Base-by-base conservation (phyloP, 179 eudicot species). In the Actinidia polygama region DNA sequence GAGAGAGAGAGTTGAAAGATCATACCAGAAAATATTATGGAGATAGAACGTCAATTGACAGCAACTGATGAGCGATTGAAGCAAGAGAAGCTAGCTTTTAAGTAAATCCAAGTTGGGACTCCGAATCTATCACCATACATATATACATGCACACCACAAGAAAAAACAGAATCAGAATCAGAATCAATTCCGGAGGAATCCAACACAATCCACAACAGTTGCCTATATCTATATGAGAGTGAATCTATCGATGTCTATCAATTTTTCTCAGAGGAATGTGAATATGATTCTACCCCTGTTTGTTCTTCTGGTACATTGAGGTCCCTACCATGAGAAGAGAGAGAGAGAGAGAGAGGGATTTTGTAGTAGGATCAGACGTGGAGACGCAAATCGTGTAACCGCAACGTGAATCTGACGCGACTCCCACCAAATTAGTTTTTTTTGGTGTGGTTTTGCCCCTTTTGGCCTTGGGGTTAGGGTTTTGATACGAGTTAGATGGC, bases 141-240 rank as follows among this genome's bases (percentile, higher is more conserved):
- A n/a, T n/a, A n/a, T n/a, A n/a, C n/a, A n/a, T n/a, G n/a, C n/a
- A n/a, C n/a, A n/a, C n/a, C n/a, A 53, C 5, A 61, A 26, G 12
- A 30, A 6, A 53, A 23, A 24, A 12, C 21, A 46, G 51, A 44
- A 21, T 8, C 14, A 66, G 81, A 79, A 79, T 51, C 58, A 78
- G 80, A 78, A 78, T 78, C 26, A 79, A 21, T 66, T 66, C 81
- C 24, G 12, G 19, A 2, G 55, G 70, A 77, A 77, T 46, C 80
- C 53, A 36, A n/a, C 11, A 40, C 69, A 15, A 40, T n/a, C 16
- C 15, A 6, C 49, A 54, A 21, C 2, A 36, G 4, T 49, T n/a
- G 40, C 67, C 18, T 53, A 12, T 24, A 14, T 51, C 7, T 54
- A 6, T 12, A 55, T 4, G 10, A 26, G 18, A 26, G 54, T 30